Evolutionary conservation across 176 grass and related monocot genomes (phyloP), one percentile per base, ranked within the genome.

Genomic region (Triticum turgidum): DNA sequence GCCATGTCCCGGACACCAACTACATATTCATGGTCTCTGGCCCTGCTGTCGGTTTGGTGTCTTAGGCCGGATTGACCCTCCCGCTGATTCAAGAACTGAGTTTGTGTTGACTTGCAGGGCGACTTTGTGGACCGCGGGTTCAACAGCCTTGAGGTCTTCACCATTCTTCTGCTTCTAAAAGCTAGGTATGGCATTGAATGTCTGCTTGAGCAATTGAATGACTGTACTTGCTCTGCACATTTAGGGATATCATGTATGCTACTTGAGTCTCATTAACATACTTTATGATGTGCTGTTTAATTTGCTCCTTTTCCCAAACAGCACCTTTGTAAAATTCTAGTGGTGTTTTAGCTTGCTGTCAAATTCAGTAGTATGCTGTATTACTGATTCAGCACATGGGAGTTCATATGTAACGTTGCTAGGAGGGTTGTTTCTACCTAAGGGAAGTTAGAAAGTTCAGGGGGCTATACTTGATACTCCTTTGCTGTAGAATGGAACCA

Each of bases 21-120:
- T 95, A 95, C 65, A 95, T 95, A 52, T 95, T 92, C 39, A 95
- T 95, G 93, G 88, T 95, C 63, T 33, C 87, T 27, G 14, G 3
- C 33, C 74, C 44, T 20, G 73, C 45, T 76, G 14, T 0, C 5
- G 0, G 38, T 54, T 54, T 54, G 4, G 2, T 76, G 45, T 11
- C 0, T 32, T 33, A 5, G 4, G 9, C 4, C 52, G 7, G 24
- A 30, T 1, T 30, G 44, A 4, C 47, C 3, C 0, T 9, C 6
- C 0, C 29, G 29, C 29, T 59, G 73, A 1, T 76, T 76, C 0
- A 45, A 54, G 27, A 54, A 12, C 27, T 33, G 27, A 33, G 73
- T 6, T 15, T 85, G 6, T 82, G 41, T 71, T 84, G 6, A 1
- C 24, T 49, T 52, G 73, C 73, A 76, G 73, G 73, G 73, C 3